phyloP scores from a whole-genome alignment of 768 basidiomycete species.

The Calocybe cyanea region DNA sequence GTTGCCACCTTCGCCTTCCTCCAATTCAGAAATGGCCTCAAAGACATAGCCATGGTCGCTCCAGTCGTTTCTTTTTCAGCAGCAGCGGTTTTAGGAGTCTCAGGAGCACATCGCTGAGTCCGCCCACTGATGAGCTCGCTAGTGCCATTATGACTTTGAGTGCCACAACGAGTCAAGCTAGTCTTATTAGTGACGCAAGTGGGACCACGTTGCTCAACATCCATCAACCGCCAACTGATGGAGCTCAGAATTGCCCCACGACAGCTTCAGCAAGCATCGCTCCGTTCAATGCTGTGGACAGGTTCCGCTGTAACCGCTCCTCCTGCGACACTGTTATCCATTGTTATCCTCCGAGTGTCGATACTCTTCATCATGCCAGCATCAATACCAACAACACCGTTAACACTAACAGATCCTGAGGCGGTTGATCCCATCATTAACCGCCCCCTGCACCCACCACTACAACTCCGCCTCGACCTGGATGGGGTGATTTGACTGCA shows the following conservation, averaged over 20 bases:
- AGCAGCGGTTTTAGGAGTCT: conserved; percentile 61
- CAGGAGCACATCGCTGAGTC: conserved; percentile 65
- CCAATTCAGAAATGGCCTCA: conserved; percentile 45
- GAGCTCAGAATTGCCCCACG: no score
- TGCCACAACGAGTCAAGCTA: not conserved
- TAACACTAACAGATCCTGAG: no score
- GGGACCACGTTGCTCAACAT: conserved; percentile 44
- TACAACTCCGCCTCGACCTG: no score
- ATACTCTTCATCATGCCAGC: no score
- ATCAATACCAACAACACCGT: no score
- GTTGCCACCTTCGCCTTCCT: conserved; percentile 61
- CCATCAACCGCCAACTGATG: conserved; percentile 37
- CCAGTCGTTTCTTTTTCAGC: conserved; percentile 31
- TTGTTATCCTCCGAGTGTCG: no score
- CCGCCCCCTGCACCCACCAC: no score
- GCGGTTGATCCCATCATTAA: no score
- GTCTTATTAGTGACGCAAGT: conserved; percentile 8
- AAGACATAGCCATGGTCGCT: conserved; percentile 59
- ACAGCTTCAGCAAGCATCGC: no score
- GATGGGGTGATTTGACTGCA: no score
- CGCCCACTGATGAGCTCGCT: conserved; percentile 38
- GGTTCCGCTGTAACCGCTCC: conserved; percentile 20
- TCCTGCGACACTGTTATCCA: no score
- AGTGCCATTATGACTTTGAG: no score
- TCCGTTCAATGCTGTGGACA: conserved; percentile 9